Evolutionary conservation across 2,329 filamentous ascomycete species (phyloP).

Genomic region (Coniochaeta prunicola): DNA sequence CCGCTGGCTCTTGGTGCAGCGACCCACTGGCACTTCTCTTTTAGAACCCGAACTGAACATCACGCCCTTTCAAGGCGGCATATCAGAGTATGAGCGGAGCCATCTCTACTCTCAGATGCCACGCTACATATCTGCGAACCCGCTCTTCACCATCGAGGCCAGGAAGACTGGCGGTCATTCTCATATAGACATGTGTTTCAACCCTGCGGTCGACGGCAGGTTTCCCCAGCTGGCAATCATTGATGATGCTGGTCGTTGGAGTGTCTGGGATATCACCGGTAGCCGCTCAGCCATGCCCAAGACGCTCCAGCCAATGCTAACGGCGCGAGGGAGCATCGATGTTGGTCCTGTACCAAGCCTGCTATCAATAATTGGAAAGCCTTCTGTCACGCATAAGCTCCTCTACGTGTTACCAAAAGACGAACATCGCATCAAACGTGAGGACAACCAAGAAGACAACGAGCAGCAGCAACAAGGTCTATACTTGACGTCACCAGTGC

Average conservation of each 20-base stretch:
- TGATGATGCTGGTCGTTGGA: constrained; percentile 60
- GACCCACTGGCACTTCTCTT: constrained; percentile 41
- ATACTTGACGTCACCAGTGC: background rate
- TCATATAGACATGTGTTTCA: constrained; percentile 60
- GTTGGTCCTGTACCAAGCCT: constrained; percentile 9
- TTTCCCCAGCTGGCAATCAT: constrained; percentile 57
- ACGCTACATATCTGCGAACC: constrained; percentile 49
- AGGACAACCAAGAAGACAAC: background rate
- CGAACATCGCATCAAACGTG: constrained; percentile 5
- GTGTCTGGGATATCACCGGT: constrained; percentile 52
- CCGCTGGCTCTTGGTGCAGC: constrained; percentile 49
- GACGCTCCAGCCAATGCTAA: constrained; percentile 23
- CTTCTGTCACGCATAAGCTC: constrained; percentile 32
- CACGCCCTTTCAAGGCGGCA: constrained; percentile 16
- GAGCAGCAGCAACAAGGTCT: background rate
- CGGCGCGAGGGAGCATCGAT: constrained; percentile 34
- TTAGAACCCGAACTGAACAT: constrained; percentile 42
- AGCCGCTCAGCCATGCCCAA: constrained; percentile 25
- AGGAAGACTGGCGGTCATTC: constrained; percentile 44
- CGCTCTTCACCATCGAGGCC: constrained; percentile 43
- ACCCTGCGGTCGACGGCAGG: constrained; percentile 41
- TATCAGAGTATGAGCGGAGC: constrained; percentile 6
- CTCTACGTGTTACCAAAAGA: constrained; percentile 20
- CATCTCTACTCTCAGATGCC: constrained; percentile 19
- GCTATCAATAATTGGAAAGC: constrained; percentile 2